Base-by-base conservation (phyloP, 176 grass and related monocot genomes). In the Aegilops bicornis region DNA sequence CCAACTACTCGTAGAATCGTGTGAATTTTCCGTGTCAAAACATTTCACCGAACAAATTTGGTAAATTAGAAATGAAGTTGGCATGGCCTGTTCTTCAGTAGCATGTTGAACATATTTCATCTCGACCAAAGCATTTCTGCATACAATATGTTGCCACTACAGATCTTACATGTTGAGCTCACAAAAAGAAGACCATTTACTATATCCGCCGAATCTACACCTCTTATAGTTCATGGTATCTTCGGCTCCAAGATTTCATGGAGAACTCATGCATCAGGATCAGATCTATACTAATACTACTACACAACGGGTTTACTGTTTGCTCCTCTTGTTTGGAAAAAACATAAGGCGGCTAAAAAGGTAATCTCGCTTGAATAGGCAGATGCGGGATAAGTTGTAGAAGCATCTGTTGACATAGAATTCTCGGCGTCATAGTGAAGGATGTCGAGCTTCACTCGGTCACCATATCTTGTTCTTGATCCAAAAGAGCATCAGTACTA, bases 401-500 rank as follows among this genome's bases (percentile, higher is more conserved):
- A 91, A 87, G 81, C 81, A 76, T 84, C 85, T 78, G 72, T 79
- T 45, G 65, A 60, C 43, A 25, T 77, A 73, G 80, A 20, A 73
- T 72, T 85, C 64, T 70, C 23, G 42, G 25, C 59, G 35, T 42
- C 13, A 31, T 67, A 75, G 56, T 77, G 37, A 19, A 58, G 54
- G 67, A 50, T 14, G 12, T 2, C 47, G 12, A 25, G 79, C 56
- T 64, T 83, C 74, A 24, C 80, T 32, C 20, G 4, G 30, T 97
- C 86, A 94, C 94, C 97, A 99, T 85, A 99, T 90, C 91, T 98
- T 98, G 69, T 87, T 89, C 87, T 86, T 95, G 40, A 95, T 15
- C 95, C 95, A 98, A 71, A 95, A 95, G 71, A 98, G 91, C 89
- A 98, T 87, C 61, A 98, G 83, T 50, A 98, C 93, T 45, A 98